Conservation (phyloP, 1,139 yeast genomes). For the Wickerhamomyces sp. region DNA sequence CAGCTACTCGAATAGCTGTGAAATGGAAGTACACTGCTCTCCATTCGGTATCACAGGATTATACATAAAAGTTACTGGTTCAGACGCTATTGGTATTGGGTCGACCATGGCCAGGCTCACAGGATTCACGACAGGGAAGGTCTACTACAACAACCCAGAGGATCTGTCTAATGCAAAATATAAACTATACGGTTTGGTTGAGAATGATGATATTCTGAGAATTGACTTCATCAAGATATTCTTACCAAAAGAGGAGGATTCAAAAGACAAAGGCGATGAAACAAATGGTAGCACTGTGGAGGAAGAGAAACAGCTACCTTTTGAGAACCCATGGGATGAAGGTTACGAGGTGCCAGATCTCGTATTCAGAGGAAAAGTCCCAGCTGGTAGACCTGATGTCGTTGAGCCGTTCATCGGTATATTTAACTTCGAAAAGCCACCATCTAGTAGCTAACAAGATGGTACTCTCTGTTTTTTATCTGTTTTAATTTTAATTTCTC, state of each 20-base stretch:
- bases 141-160: constrained; percentile 47
- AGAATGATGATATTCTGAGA: constrained; percentile 44
- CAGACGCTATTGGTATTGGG: constrained; percentile 52
- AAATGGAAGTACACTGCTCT: constrained; percentile 52
- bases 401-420: constrained; percentile 56
- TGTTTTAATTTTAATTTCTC: no score
- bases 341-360: constrained; percentile 41
- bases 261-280: constrained; percentile 2
- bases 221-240: constrained; percentile 51
- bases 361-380: constrained; percentile 48
- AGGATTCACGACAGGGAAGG: constrained; percentile 46
- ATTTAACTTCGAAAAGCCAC: constrained; percentile 41
- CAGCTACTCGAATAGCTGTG: constrained; percentile 49
- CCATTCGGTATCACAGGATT: constrained; percentile 57
- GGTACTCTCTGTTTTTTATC: no score
- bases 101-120: constrained; percentile 56
- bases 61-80: constrained; percentile 47
- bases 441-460: no score
- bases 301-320: constrained; percentile 9
- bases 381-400: constrained; percentile 50
- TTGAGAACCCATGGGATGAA: constrained; percentile 27
- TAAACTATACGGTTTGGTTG: constrained; percentile 48
- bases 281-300: neutral
- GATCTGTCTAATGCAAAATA: constrained; percentile 47
- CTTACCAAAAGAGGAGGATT: constrained; percentile 14